These are phyloP conservation scores for Neonectria faginata DNA, from an alignment of 2,329 filamentous ascomycete species.

Conservation along the genomic window DNA sequence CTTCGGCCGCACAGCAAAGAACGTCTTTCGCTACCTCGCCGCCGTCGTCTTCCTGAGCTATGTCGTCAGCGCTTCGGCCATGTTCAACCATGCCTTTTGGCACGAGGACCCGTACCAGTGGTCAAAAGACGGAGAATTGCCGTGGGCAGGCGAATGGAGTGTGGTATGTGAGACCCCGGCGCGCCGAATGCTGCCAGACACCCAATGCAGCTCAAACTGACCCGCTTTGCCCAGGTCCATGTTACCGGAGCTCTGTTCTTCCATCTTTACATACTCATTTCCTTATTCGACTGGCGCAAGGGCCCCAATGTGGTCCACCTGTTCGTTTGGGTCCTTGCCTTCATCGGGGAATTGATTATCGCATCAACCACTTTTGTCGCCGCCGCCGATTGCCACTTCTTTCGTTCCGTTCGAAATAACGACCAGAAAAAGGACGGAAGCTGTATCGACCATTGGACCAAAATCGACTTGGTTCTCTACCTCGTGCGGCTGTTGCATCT, in stretches of 20 bases:
- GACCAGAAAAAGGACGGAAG: constrained; percentile 44
- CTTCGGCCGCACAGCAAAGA: constrained; percentile 75
- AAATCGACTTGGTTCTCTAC: constrained; percentile 73
- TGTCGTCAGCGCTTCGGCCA: constrained; percentile 77
- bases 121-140: constrained; percentile 57
- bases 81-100: constrained; percentile 78
- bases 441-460: constrained; percentile 55
- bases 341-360: constrained; percentile 80
- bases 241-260: constrained; percentile 87
- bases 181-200: constrained; percentile 23
- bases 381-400: constrained; percentile 75
- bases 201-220: constrained; percentile 35
- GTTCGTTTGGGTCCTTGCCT: constrained; percentile 79
- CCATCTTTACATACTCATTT: constrained; percentile 86
- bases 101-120: constrained; percentile 54
- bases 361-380: constrained; percentile 75
- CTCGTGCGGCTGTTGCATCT: constrained; percentile 76
- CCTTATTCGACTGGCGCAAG: constrained; percentile 84
- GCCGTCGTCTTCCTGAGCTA: constrained; percentile 79
- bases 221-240: constrained; percentile 73
- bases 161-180: constrained; percentile 68
- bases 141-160: constrained; percentile 82
- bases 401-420: constrained; percentile 52
- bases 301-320: constrained; percentile 86
- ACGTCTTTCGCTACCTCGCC: constrained; percentile 81